Conservation (phyloP, 2,329 filamentous ascomycete species). For the Diplodia seriata region DNA sequence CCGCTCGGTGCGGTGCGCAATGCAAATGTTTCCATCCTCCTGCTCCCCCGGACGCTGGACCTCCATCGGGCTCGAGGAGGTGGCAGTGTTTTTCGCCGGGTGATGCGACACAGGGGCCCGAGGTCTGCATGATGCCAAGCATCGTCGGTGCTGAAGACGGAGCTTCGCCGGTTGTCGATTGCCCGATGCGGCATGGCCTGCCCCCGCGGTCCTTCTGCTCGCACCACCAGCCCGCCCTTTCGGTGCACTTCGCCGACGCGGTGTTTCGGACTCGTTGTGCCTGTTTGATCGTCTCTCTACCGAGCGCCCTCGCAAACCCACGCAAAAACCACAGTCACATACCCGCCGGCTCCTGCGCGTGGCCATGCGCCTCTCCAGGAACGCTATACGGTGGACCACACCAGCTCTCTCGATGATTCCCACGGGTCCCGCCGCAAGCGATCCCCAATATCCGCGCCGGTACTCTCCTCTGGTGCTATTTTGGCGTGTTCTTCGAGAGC, state of each 20-base stretch:
- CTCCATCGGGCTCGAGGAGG: constrained; percentile 17
- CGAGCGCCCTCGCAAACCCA: not conserved
- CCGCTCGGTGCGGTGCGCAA: constrained; percentile 22
- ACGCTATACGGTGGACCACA: constrained; percentile 16
- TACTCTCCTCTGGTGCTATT: constrained; percentile 6
- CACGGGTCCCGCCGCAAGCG: constrained; percentile 7
- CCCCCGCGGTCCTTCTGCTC: not conserved
- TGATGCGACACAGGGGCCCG: constrained; percentile 31
- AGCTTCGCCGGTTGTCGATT: constrained; percentile 10
- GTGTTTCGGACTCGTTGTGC: constrained; percentile 16
- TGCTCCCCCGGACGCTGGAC: constrained; percentile 11
- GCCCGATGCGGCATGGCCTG: not conserved
- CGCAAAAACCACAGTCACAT: not conserved
- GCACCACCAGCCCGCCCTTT: not conserved
- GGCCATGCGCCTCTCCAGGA: constrained; percentile 18
- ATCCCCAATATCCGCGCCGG: constrained; percentile 1
- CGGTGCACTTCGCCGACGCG: constrained; percentile 2
- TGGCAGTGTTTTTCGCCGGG: constrained; percentile 32
- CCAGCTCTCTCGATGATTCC: constrained; percentile 4
- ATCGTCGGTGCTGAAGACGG: constrained; percentile 4
- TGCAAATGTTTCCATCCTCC: constrained; percentile 17
- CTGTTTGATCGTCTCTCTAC: constrained; percentile 29
- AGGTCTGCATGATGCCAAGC: constrained; percentile 21
- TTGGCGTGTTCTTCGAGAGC: constrained; percentile 9
- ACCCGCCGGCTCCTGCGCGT: not conserved